A percentile compares a stretch with the other conserved stretches of the same genome.
phyloP scores from a whole-genome alignment of 2,329 filamentous ascomycete species.

The Penicillium sp. region DNA sequence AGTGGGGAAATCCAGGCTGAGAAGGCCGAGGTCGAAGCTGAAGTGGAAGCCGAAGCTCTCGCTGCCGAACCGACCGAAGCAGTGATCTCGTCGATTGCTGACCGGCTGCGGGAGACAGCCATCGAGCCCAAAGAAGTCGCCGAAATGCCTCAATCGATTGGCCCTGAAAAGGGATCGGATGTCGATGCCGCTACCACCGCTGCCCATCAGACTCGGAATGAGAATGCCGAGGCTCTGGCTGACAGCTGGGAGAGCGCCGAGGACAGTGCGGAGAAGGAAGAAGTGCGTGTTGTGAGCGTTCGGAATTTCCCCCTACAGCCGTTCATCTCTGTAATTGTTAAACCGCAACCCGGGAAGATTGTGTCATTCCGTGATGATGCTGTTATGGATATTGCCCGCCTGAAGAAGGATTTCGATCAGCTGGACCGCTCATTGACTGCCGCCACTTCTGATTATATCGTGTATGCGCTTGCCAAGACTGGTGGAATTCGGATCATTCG shows the following conservation, averaged over 20 bases:
- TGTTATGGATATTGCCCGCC: constrained; percentile 86
- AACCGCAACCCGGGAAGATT: constrained; percentile 43
- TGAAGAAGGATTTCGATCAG: constrained; percentile 98
- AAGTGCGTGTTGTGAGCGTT: constrained; percentile 69
- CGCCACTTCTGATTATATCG: constrained; percentile 86
- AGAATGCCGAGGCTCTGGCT: constrained; percentile 60
- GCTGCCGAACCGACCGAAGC: constrained; percentile 38
- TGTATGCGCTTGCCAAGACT: constrained; percentile 90
- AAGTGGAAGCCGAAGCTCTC: constrained; percentile 49
- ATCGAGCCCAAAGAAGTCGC: constrained; percentile 49
- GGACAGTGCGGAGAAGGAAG: constrained; percentile 65
- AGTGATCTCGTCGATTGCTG: constrained; percentile 33
- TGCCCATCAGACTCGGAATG: constrained; percentile 59
- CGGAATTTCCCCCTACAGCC: constrained; percentile 97
- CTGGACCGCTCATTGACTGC: constrained; percentile 91
- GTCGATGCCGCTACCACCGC: constrained; percentile 44
- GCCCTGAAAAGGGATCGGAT: constrained; percentile 51
- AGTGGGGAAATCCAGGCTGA: constrained; percentile 2
- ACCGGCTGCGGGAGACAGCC: constrained; percentile 41
- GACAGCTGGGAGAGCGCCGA: constrained; percentile 92
- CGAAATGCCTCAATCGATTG: constrained; percentile 49
- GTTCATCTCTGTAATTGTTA: constrained; percentile 84
- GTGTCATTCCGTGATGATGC: constrained; percentile 72
- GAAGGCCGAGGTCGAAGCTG: constrained; percentile 42
- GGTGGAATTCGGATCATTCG: constrained; percentile 90